Evolutionary conservation across 257 asterid genomes (phyloP).

Genomic region (Scutellaria galericulata): DNA sequence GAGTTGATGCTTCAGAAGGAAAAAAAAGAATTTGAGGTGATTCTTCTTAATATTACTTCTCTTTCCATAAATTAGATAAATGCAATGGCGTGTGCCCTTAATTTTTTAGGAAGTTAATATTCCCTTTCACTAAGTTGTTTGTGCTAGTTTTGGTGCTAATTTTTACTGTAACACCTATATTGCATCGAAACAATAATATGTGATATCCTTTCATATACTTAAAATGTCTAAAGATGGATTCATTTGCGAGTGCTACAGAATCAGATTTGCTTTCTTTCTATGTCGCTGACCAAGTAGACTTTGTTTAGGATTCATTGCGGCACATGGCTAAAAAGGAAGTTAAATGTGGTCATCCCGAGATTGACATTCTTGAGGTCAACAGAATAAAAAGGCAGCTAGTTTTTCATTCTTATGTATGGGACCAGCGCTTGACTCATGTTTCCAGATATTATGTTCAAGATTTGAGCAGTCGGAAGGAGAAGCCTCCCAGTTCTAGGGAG

Average conservation of each 20-base stretch:
- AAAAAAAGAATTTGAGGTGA: slow-evolving; percentile 73
- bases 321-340: slow-evolving; percentile 38
- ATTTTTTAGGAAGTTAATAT: slow-evolving; percentile 10
- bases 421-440: slow-evolving; percentile 49
- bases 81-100: neutral
- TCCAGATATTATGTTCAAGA: slow-evolving; percentile 36
- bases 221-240: slow-evolving; percentile 24
- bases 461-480: slow-evolving; percentile 44
- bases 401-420: slow-evolving; percentile 59
- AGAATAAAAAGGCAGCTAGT: slow-evolving; percentile 51
- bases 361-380: slow-evolving; percentile 67
- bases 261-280: neutral
- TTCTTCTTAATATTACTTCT: slow-evolving; percentile 10
- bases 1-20: slow-evolving; percentile 62
- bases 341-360: slow-evolving; percentile 47
- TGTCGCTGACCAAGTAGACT: slow-evolving; percentile 7
- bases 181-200: slow-evolving; percentile 13
- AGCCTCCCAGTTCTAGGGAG: slow-evolving; percentile 47
- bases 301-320: slow-evolving; percentile 48
- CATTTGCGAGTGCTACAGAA: slow-evolving; percentile 27
- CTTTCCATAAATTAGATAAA: slow-evolving; percentile 17
- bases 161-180: neutral
- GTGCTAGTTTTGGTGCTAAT: slow-evolving; percentile 19
- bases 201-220: slow-evolving; percentile 24
- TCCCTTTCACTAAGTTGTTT: slow-evolving; percentile 24